These are phyloP conservation scores for Avena insularis DNA, from an alignment of 176 grass and related monocot species.

Conservation along the genomic window DNA sequence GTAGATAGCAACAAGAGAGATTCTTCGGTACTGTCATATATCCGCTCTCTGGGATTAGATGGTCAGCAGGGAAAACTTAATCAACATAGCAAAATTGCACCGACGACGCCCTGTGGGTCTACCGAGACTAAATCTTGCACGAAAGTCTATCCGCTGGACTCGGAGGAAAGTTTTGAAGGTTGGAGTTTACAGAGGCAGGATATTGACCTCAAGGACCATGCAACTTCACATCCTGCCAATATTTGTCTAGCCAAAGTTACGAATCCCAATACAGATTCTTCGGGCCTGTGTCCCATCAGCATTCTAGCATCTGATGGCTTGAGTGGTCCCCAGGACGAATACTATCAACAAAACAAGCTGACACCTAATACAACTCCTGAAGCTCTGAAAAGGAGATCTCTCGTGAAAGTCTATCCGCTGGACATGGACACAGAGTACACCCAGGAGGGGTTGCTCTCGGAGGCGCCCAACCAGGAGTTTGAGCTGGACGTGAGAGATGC, in stretches of 20 bases:
- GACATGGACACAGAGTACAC: neutral
- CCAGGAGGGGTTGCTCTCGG: neutral
- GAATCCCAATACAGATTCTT: constrained; percentile 9
- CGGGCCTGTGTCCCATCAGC: neutral
- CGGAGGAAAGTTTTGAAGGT: constrained; percentile 7
- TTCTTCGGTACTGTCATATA: constrained; percentile 18
- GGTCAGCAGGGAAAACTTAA: constrained; percentile 19
- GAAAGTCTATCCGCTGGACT: constrained; percentile 10
- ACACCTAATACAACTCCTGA: constrained; percentile 39
- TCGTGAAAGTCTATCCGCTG: constrained; percentile 43
- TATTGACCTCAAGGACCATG: constrained; percentile 11
- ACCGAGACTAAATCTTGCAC: constrained; percentile 6
- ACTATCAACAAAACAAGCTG: constrained; percentile 5
- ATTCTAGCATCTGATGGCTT: constrained; percentile 27
- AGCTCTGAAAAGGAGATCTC: constrained; percentile 43
- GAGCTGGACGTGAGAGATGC: constrained; percentile 68
- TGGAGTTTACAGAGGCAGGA: neutral
- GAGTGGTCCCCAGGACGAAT: constrained; percentile 9
- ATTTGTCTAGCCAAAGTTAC: constrained; percentile 1
- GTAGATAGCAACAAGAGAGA: neutral
- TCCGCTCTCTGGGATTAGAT: neutral
- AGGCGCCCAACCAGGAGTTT: constrained; percentile 57
- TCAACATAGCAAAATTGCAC: constrained; percentile 12
- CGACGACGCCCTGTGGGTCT: neutral
- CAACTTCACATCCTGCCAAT: constrained; percentile 17